phyloP scores from a whole-genome alignment of 805 yeast species.

The Hanseniaspora nectarophila region DNA sequence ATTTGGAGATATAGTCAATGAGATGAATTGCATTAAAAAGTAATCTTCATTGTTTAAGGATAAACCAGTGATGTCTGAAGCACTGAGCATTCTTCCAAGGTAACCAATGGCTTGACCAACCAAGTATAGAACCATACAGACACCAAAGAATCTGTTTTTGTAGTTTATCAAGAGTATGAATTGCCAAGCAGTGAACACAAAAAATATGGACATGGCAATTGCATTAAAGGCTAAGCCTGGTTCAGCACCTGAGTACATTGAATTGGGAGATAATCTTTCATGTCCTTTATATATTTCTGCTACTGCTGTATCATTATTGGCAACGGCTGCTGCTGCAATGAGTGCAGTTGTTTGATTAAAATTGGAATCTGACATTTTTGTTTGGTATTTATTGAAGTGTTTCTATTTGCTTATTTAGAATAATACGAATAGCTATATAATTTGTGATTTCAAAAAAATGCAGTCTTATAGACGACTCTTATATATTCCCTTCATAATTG shows the following conservation, averaged over 20 bases:
- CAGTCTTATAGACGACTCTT: no score
- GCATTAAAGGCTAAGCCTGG: constrained; percentile 51
- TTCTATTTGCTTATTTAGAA: no score
- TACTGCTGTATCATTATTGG: background rate
- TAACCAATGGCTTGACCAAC: constrained; percentile 59
- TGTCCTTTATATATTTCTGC: constrained; percentile 15
- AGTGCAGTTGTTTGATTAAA: constrained; percentile 8
- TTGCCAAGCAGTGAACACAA: constrained; percentile 35
- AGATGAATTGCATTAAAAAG: constrained; percentile 53
- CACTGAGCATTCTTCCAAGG: constrained; percentile 43
- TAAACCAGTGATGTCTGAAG: constrained; percentile 24
- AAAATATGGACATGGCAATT: constrained; percentile 46
- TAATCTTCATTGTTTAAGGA: constrained; percentile 25
- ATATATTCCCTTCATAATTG: no score
- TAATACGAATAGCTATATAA: no score
- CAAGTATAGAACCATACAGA: background rate
- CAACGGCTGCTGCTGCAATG: constrained; percentile 8
- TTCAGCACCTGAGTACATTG: constrained; percentile 26
- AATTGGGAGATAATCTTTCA: constrained; percentile 21
- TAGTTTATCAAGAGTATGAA: constrained; percentile 33
- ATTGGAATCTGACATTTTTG: background rate
- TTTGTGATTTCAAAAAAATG: no score
- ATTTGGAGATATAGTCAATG: constrained; percentile 69
- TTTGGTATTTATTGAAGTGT: no score
- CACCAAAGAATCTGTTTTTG: constrained; percentile 50